These are phyloP conservation scores for Didymella pinodella DNA, from an alignment of 2,329 filamentous ascomycete species.

Conservation along the genomic window DNA sequence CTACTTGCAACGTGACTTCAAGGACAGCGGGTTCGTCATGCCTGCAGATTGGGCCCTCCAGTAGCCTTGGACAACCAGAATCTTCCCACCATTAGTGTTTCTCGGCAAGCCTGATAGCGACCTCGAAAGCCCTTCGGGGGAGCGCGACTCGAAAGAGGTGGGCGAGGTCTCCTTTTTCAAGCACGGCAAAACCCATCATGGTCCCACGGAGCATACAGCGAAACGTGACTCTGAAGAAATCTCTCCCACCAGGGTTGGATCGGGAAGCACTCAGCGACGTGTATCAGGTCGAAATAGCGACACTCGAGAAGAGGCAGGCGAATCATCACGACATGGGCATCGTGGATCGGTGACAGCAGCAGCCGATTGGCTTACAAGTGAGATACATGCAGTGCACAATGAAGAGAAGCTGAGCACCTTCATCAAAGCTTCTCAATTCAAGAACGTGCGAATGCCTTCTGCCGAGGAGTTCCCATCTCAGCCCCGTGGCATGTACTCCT, in stretches of 20 bases:
- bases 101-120: conserved; percentile 1
- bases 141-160: neutral
- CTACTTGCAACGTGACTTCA: conserved; percentile 55
- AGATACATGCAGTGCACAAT: neutral
- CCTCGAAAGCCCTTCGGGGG: neutral
- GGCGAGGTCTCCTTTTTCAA: neutral
- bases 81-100: neutral
- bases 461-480: conserved; percentile 3
- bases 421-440: conserved; percentile 9
- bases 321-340: neutral
- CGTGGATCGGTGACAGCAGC: neutral
- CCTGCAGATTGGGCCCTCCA: conserved; percentile 53
- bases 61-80: conserved; percentile 22
- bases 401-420: conserved; percentile 10
- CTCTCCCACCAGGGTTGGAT: conserved; percentile 3
- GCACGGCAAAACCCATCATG: neutral
- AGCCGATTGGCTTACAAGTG: neutral
- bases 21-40: conserved; percentile 57
- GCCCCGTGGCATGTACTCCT: conserved; percentile 1
- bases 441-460: conserved; percentile 5
- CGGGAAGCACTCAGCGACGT: neutral
- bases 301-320: neutral
- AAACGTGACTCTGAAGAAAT: conserved; percentile 5
- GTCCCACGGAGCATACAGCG: neutral
- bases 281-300: neutral